Percentiles rank a stretch among this genome's conserved stretches.
Conservation (phyloP, 805 yeast species). For the Cyberlindnera samutprakarnensis region DNA sequence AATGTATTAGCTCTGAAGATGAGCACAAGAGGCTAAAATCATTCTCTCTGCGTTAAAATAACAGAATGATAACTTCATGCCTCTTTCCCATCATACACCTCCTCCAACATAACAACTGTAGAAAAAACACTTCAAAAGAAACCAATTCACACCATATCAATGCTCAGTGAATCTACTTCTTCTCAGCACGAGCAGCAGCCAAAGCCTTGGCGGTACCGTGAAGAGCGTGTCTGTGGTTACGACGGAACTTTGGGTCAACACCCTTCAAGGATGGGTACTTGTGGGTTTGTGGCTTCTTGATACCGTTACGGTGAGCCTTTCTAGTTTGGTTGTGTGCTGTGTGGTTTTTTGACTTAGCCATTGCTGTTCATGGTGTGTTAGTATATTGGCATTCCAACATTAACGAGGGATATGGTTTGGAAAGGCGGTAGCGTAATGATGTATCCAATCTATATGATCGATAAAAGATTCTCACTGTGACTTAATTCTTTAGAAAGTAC, state of each 20-base stretch:
- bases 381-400: not conserved
- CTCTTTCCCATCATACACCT: no score
- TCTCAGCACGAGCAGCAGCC: constrained; percentile 69
- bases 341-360: constrained; percentile 99
- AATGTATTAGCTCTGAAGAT: no score
- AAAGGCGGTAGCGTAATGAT: no score
- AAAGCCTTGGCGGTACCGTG: constrained; percentile 95
- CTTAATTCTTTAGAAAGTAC: no score
- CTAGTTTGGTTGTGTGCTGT: constrained; percentile 99
- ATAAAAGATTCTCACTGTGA: no score
- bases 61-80: no score
- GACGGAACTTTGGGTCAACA: constrained; percentile 98
- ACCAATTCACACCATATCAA: no score
- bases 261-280: constrained; percentile 98
- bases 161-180: constrained; percentile 19
- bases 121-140: no score
- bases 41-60: no score
- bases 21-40: no score
- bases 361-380: constrained; percentile 33
- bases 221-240: constrained; percentile 99
- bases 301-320: constrained; percentile 99
- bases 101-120: no score
- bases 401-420: no score
- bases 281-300: constrained; percentile 98
- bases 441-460: constrained; percentile 1